Conservation (phyloP, 768 basidiomycete species). For the Tylopilus balloui region DNA sequence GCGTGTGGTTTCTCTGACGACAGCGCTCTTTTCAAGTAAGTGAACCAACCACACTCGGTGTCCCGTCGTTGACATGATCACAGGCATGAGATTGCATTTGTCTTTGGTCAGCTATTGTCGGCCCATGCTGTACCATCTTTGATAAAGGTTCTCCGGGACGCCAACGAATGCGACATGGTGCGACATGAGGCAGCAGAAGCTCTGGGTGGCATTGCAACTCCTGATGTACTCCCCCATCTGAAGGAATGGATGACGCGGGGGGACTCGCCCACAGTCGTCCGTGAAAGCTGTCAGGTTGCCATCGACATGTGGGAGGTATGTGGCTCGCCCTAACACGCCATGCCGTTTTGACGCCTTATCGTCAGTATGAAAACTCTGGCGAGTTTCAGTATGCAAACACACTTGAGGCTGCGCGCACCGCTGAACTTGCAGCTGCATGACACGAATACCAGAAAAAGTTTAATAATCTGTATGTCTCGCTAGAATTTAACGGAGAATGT, state of each 20-base stretch:
- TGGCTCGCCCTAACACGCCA: constrained; percentile 1
- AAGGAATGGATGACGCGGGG: constrained; percentile 76
- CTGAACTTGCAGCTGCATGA: constrained; percentile 17
- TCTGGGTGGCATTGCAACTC: constrained; percentile 93
- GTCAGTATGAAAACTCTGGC: constrained; percentile 72
- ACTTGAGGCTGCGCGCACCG: constrained; percentile 25
- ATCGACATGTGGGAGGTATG: constrained; percentile 95
- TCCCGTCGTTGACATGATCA: neutral
- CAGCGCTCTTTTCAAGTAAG: constrained; percentile 90
- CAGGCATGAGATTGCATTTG: constrained; percentile 97
- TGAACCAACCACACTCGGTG: constrained; percentile 1
- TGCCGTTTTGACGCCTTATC: neutral
- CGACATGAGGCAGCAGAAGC: constrained; percentile 98
- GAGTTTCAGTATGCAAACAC: constrained; percentile 77
- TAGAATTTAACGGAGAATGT: neutral
- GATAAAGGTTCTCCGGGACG: constrained; percentile 67
- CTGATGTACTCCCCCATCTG: constrained; percentile 83
- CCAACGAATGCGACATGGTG: constrained; percentile 88
- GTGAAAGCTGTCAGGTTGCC: constrained; percentile 94
- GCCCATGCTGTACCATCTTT: constrained; percentile 84
- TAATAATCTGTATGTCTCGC: neutral
- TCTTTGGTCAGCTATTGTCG: constrained; percentile 93
- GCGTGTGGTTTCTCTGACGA: constrained; percentile 87
- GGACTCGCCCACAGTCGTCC: constrained; percentile 84
- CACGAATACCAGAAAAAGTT: neutral